A percentile compares a stretch with the other conserved stretches of the same genome.
Conservation (phyloP, 139 green algal genomes). For the Volvox africanus region DNA sequence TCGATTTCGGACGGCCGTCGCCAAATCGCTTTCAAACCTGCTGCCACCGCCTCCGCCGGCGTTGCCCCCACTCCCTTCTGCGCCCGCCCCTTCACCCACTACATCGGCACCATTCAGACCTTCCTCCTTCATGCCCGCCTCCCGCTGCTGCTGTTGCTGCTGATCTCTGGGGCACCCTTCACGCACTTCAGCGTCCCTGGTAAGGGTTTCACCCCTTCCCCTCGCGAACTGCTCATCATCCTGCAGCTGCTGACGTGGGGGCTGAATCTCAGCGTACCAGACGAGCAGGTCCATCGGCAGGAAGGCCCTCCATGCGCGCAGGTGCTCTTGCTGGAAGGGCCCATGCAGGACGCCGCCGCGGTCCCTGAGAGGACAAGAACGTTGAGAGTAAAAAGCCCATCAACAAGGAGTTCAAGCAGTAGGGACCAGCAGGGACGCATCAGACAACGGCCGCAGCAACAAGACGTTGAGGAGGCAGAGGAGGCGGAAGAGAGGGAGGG, state of each 20-base stretch:
- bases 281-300: conserved; percentile 74
- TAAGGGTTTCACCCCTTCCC: too few relatives aligned
- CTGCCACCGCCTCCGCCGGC: not conserved
- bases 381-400: too few relatives aligned
- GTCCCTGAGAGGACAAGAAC: conserved; percentile 40
- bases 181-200: not conserved
- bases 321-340: conserved; percentile 60
- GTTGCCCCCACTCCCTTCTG: not conserved
- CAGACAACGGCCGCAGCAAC: too few relatives aligned
- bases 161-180: not conserved
- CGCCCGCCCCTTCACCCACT: not conserved
- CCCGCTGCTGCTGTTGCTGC: not conserved
- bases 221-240: not conserved
- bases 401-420: too few relatives aligned
- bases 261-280: conserved; percentile 40
- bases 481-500: not conserved
- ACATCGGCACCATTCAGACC: not conserved
- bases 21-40: not conserved
- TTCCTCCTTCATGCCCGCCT: not conserved
- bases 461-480: not conserved
- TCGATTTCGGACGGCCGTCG: not conserved
- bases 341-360: conserved; percentile 56
- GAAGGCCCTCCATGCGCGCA: conserved; percentile 61
- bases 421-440: too few relatives aligned
- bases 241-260: not conserved